Conservation (phyloP, 306 rosid genomes). For the Bauhinia variegata region DNA sequence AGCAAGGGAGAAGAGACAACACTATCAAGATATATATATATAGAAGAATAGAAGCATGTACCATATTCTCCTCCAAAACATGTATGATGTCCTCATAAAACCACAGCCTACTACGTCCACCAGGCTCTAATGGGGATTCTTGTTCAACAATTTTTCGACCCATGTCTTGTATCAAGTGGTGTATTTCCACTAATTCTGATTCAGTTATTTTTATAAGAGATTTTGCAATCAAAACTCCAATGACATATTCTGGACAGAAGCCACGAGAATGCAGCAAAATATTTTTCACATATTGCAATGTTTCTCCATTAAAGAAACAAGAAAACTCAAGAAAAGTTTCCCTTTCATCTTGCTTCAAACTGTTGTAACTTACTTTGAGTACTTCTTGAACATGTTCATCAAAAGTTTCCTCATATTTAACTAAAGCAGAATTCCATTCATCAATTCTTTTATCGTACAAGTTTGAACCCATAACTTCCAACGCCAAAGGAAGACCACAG, state of each 20-base stretch:
- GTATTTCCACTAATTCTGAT: background rate
- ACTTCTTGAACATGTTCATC: accelerated
- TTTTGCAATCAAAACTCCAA: background rate
- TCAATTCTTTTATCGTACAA: background rate
- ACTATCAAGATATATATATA: too few species aligned
- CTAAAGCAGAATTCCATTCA: background rate
- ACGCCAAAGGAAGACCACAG: constrained; percentile 4
- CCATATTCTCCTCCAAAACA: too few species aligned
- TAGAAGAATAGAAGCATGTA: too few species aligned
- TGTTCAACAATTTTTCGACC: background rate
- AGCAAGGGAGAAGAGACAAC: too few species aligned
- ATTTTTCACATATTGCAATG: too few species aligned
- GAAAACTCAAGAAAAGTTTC: too few species aligned
- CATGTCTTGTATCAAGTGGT: constrained; percentile 10
- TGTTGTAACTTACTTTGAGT: too few species aligned
- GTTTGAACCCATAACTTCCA: background rate
- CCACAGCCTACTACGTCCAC: constrained; percentile 10
- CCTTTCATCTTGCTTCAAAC: too few species aligned
- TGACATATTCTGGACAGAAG: background rate
- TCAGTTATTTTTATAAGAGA: background rate
- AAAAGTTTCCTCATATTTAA: background rate
- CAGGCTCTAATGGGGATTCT: background rate
- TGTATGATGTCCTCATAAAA: background rate
- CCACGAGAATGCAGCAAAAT: background rate
- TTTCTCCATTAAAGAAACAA: too few species aligned